A percentile compares a stretch with the other conserved stretches of the same genome.
Evolutionary conservation across 495 filamentous ascomycete species (phyloP).

Genomic region (Cudoniella acicularis): DNA sequence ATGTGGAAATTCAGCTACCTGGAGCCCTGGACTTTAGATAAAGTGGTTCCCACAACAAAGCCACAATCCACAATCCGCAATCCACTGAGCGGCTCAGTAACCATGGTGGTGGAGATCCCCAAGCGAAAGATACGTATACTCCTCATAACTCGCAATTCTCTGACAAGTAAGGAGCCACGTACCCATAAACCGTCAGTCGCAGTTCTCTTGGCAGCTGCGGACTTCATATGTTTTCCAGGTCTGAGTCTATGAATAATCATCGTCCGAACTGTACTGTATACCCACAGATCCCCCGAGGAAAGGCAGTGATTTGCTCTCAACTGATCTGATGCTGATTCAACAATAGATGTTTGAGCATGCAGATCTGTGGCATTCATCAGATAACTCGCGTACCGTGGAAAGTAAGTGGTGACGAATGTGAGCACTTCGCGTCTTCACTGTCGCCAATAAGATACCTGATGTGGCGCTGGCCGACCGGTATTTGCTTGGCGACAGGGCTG

Average conservation of each 20-base stretch:
- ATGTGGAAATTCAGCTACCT: no score
- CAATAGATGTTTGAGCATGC: background rate
- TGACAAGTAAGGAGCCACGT: background rate
- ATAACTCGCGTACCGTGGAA: background rate
- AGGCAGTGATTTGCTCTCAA: background rate
- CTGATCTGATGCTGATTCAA: background rate
- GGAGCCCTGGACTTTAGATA: no score
- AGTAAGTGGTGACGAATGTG: constrained; percentile 3
- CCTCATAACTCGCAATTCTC: background rate
- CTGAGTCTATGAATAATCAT: background rate
- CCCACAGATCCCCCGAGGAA: background rate
- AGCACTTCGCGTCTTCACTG: background rate
- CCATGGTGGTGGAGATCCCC: background rate
- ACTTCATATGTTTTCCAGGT: background rate
- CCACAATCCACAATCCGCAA: no score
- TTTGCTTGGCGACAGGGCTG: constrained; percentile 3
- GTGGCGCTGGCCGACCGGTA: background rate
- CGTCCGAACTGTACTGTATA: background rate
- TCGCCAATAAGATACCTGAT: background rate
- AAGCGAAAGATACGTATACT: background rate
- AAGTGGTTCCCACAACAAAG: no score
- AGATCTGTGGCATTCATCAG: background rate
- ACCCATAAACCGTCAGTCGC: background rate
- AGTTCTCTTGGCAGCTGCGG: background rate
- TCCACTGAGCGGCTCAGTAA: background rate